Evolutionary conservation across 352 stramenopile genomes (phyloP), one percentile per base, ranked within the genome.

Genomic region (Pythium pyrilobum): DNA sequence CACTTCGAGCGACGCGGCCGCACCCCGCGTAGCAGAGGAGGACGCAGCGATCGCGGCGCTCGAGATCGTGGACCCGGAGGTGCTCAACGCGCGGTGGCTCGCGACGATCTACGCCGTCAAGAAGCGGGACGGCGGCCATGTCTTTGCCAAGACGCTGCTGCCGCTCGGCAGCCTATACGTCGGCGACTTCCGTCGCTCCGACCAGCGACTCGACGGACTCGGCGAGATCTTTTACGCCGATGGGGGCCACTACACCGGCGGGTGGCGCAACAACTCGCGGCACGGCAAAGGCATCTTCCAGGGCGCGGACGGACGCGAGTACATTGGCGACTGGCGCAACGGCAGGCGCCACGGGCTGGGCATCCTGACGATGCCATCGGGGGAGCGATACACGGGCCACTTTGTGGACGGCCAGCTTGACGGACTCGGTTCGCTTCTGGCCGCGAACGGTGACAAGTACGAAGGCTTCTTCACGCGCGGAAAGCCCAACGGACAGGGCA

Each of bases 381-480:
- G 92, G 4, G 93, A 97, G 53, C 62, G 66, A 10, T 98, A 96
- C 57, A 59, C 87, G 33, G 92, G 92, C 1, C 56, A 96, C 44
- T 98, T 92, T 52, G 43, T 62, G 7, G 44, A 84, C 10, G 91
- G 89, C 18, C 82, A 85, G 33, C 74, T 81, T 16, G 50, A 97
- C 32, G 93, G 92, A 0, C 55, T 76, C 3, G 90, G 90, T 4
- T 66, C 77, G 0, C 54, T 89, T 20, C 65, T 71, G 4, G 66
- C 67, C 3, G 56, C 62, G 1, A 96, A 93, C 37, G 91, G 92
- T 12, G 89, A 97, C 62, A 66, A 58, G 28, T 97, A 96, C 63
- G 46, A 89, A 64, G 92, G 92, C 4, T 37, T 79, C 32, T 93
- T 86, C 34, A 36, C 49, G 9, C 18, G 52, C 6, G 71, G 70